These are phyloP conservation scores for Pseudopyrenochaeta lycopersici DNA, from an alignment of 2,329 filamentous ascomycete genomes.

Conservation along the genomic window DNA sequence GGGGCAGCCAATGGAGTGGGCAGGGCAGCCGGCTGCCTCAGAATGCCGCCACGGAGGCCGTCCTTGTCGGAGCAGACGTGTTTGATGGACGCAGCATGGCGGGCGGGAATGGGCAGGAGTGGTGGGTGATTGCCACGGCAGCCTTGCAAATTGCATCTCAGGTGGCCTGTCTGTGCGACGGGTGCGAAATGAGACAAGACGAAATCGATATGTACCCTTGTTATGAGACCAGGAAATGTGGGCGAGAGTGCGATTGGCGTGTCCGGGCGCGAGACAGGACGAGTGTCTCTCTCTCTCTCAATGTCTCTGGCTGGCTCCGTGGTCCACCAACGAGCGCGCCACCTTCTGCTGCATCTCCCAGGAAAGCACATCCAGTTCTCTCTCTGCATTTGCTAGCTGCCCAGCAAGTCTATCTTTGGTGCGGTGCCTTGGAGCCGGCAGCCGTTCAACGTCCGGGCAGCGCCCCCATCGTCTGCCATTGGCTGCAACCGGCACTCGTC, in stretches of 20 bases:
- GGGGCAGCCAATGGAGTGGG: not conserved
- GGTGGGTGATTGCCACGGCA: conserved; percentile 12
- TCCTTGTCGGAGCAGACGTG: conserved; percentile 11
- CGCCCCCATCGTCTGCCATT: conserved; percentile 18
- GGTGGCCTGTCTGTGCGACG: conserved; percentile 21
- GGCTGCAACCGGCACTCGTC: conserved; percentile 18
- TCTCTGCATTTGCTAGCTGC: not conserved
- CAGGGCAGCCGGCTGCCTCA: not conserved
- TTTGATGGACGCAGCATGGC: conserved; percentile 26
- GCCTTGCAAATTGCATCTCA: conserved; percentile 13
- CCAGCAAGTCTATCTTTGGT: conserved; percentile 10
- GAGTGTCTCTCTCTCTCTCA: no score
- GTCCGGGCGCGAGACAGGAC: no score
- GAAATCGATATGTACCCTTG: not conserved
- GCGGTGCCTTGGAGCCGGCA: conserved; percentile 10
- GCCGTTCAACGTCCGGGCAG: conserved; percentile 23
- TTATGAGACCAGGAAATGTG: not conserved
- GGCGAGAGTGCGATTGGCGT: not conserved
- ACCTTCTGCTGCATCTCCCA: not conserved
- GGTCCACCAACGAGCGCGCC: not conserved
- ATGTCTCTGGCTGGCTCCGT: not conserved
- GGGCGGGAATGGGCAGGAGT: conserved; percentile 5
- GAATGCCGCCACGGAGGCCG: conserved; percentile 16
- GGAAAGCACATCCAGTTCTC: no score
- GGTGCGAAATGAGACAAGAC: conserved; percentile 24